Evolutionary conservation across 2,329 filamentous ascomycete species (phyloP).

Genomic region (Ascochyta pisi): DNA sequence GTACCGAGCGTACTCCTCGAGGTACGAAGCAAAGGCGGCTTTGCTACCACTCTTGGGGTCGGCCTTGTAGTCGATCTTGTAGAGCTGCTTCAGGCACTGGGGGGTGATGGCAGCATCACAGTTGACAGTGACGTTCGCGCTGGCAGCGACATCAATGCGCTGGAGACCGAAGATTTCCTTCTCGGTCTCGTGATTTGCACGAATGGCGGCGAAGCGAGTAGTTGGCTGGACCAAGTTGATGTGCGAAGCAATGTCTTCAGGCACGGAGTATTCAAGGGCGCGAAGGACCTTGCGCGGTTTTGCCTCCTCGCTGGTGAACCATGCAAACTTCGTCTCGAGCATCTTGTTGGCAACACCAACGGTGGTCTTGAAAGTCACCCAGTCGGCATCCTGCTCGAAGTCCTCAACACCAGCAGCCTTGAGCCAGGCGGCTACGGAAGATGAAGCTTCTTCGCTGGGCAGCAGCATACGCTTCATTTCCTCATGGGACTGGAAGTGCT

Average conservation of each 20-base stretch:
- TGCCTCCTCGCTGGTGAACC: conserved; percentile 47
- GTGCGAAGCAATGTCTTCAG: conserved; percentile 46
- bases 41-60: conserved; percentile 55
- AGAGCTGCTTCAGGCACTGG: conserved; percentile 57
- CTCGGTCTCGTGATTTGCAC: conserved; percentile 27
- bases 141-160: conserved; percentile 17
- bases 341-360: conserved; percentile 51
- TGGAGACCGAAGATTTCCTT: conserved; percentile 27
- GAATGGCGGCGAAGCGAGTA: conserved; percentile 55
- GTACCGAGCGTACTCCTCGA: conserved; percentile 59
- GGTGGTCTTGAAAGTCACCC: conserved; percentile 49
- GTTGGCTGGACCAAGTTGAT: conserved; percentile 61
- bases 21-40: conserved; percentile 60
- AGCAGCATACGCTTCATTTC: conserved; percentile 55
- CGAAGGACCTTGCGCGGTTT: conserved; percentile 53
- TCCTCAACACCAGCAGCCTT: conserved; percentile 48
- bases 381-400: conserved; percentile 49
- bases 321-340: conserved; percentile 58
- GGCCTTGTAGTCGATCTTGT: conserved; percentile 59
- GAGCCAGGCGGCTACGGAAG: conserved; percentile 55
- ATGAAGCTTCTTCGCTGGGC: conserved; percentile 47
- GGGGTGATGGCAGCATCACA: conserved; percentile 51
- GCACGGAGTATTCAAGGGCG: conserved; percentile 52
- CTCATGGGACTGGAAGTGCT: conserved; percentile 54
- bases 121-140: conserved; percentile 24